A percentile compares a stretch with the other conserved stretches of the same genome.
Evolutionary conservation across 2,329 filamentous ascomycete genomes (phyloP).

Genomic region (Alternaria ethzedia): DNA sequence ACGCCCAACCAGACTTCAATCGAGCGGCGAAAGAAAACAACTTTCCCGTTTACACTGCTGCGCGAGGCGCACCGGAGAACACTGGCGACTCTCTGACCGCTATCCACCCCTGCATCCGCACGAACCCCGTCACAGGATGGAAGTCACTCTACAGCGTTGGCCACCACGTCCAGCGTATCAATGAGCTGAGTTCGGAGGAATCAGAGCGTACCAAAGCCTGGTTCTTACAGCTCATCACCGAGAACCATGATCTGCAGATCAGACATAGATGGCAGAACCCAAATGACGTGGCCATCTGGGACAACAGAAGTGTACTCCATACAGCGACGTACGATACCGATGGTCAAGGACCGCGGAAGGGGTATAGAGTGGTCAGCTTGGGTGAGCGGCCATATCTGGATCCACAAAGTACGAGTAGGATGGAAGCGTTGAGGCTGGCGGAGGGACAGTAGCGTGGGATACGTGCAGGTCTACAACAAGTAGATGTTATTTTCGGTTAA

Average conservation of each 20-base stretch:
- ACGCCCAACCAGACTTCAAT: conserved; percentile 53
- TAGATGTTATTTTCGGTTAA: background rate
- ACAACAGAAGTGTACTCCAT: conserved; percentile 66
- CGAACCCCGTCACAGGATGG: conserved; percentile 49
- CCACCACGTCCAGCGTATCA: conserved; percentile 50
- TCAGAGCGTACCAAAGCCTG: conserved; percentile 51
- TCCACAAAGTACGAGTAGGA: conserved; percentile 56
- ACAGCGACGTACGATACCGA: conserved; percentile 68
- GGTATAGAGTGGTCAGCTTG: conserved; percentile 63
- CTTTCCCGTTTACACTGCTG: conserved; percentile 56
- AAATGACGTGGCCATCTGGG: conserved; percentile 65
- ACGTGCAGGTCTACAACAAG: background rate
- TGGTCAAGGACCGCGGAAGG: conserved; percentile 59
- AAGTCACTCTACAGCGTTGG: conserved; percentile 58
- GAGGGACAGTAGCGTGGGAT: background rate
- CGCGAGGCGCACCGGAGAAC: conserved; percentile 62
- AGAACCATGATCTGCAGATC: conserved; percentile 61
- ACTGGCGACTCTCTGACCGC: conserved; percentile 58
- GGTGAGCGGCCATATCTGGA: conserved; percentile 65
- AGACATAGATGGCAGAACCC: conserved; percentile 57
- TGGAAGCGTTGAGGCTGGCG: conserved; percentile 38
- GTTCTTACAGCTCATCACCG: conserved; percentile 51
- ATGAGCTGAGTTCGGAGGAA: conserved; percentile 54
- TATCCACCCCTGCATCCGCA: conserved; percentile 64
- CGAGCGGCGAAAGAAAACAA: conserved; percentile 47